Conservation (phyloP, 257 asterid genomes). For the Rehmannia glutinosa region DNA sequence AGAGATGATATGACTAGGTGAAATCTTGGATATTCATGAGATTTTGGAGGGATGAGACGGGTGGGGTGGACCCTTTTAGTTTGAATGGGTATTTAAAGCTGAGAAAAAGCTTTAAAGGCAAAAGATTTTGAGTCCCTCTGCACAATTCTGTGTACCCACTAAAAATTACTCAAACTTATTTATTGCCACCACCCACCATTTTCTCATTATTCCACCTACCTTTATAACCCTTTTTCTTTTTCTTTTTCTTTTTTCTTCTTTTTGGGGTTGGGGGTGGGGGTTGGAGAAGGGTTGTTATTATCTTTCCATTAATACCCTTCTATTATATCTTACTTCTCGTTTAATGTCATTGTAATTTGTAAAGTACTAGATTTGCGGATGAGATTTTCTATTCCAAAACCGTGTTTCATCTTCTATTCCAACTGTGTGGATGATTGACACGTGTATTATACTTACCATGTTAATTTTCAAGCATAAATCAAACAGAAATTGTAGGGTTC, state of each 20-base stretch:
- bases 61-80: constrained; percentile 19
- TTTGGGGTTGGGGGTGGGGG: background rate
- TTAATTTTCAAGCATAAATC: no score
- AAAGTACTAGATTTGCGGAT: no score
- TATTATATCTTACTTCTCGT: background rate
- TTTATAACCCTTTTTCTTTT: background rate
- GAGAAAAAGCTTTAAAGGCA: constrained; percentile 21
- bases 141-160: background rate
- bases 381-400: no score
- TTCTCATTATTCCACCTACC: constrained; percentile 19
- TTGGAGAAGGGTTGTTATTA: no score
- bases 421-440: no score
- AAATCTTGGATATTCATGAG: background rate
- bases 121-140: constrained; percentile 22
- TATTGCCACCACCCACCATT: constrained; percentile 29
- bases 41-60: background rate
- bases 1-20: background rate
- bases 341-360: background rate
- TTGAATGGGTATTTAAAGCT: constrained; percentile 22
- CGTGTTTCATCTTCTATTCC: no score
- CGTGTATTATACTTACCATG: no score
- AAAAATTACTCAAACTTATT: constrained; percentile 21
- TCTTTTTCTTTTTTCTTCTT: background rate
- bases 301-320: background rate
- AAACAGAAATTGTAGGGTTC: no score